Evolutionary conservation across 2,329 filamentous ascomycete genomes (phyloP), one percentile per base, ranked within the genome.

Genomic region (Alternaria sp.): DNA sequence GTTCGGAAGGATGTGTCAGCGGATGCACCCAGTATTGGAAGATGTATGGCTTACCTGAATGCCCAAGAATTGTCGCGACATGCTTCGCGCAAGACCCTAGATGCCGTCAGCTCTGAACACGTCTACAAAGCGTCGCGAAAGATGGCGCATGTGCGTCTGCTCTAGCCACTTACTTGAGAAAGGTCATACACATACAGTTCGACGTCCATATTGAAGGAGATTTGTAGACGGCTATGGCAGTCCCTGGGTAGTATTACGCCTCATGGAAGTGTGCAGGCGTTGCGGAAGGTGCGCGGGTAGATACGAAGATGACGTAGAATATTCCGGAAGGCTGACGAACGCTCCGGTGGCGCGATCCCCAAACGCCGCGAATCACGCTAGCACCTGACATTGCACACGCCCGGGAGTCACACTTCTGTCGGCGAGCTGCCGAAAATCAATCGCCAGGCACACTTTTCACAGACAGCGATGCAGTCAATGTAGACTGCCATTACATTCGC

Each of bases 41-140:
- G 15, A 41, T 11, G 11, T 18, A 1, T 6, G 37, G n/a, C 37
- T 10, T 41, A 41, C 37, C 37, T 91, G 88, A 2, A 85, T 87
- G 2, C 90, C 90, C 5, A 90, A 86, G 49, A 92, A 83, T 51
- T 86, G 82, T 54, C 77, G 78, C 12, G 87, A 89, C 77, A 89
- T 87, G 33, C 69, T 68, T 26, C 86, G 81, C 55, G 87, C 87
- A 68, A 88, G 82, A 71, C 86, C 86, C 85, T 87, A 21, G 3
- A 37, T 46, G 45, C 28, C 21, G 51, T 74, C 18, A 56, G 54
- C n/a, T 15, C 15, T 3, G 41, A 8, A 9, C 14, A 37, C n/a
- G 10, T 23, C 21, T 18, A 1, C 11, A 20, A 26, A 5, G 15
- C 21, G n/a, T 2, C 10, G 51, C 23, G 53, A 20, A 28, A 4